Conservation (phyloP, 768 basidiomycete genomes). For the Pisolithus orientalis region DNA sequence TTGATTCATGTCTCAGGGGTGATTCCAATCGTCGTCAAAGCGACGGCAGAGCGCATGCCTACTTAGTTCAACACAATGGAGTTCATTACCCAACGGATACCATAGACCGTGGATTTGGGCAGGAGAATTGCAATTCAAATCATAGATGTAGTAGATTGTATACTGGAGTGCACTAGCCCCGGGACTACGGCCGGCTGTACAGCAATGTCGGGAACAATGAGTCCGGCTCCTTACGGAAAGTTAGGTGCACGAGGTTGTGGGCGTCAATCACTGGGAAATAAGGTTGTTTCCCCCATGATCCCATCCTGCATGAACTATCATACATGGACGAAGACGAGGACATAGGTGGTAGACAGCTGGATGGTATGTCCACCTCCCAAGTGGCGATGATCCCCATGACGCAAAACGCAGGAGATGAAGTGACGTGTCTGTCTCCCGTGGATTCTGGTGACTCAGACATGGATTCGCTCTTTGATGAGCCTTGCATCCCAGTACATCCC, state of each 20-base stretch:
- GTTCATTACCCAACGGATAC: too few relatives aligned
- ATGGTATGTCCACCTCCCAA: background rate
- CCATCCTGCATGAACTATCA: background rate
- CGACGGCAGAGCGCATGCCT: background rate
- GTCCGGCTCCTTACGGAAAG: background rate
- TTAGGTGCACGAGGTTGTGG: background rate
- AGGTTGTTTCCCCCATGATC: background rate
- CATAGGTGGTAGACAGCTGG: background rate
- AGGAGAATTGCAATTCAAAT: too few relatives aligned
- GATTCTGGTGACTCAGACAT: constrained; percentile 18
- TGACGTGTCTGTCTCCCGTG: background rate
- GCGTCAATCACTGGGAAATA: background rate
- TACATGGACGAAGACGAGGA: background rate
- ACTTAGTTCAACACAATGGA: too few relatives aligned
- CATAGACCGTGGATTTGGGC: too few relatives aligned
- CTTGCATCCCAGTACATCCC: constrained; percentile 10
- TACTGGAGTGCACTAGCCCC: background rate
- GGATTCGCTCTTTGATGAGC: constrained; percentile 51
- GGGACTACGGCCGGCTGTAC: too few relatives aligned
- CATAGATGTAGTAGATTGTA: background rate
- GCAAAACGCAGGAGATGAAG: background rate
- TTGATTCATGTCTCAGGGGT: constrained; percentile 15
- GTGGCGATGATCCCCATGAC: background rate
- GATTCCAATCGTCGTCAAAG: constrained; percentile 19
- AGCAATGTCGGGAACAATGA: too few relatives aligned